These are phyloP conservation scores for Botrytis deweyae DNA, from an alignment of 2,329 filamentous ascomycete species.

Conservation along the genomic window DNA sequence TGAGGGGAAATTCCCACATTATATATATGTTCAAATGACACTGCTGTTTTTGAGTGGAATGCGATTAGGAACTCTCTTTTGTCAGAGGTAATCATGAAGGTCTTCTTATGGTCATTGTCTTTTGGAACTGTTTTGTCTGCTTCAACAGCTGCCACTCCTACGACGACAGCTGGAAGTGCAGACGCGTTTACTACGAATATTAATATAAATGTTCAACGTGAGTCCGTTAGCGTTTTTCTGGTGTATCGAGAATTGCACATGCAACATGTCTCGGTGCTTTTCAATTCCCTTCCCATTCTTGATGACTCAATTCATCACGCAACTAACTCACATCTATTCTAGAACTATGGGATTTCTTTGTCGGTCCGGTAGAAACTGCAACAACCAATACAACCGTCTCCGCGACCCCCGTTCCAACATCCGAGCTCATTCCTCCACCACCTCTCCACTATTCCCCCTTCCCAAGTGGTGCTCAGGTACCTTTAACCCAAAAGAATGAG, in stretches of 20 bases:
- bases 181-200: constrained; percentile 27
- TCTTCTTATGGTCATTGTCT: constrained; percentile 10
- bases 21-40: background rate
- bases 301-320: background rate
- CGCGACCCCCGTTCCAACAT: constrained; percentile 32
- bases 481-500: constrained; percentile 27
- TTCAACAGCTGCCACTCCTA: constrained; percentile 2
- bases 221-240: background rate
- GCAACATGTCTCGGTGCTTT: background rate
- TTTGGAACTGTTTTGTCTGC: background rate
- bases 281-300: background rate
- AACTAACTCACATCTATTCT: background rate
- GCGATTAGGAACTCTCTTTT: background rate
- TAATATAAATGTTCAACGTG: constrained; percentile 26
- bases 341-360: constrained; percentile 32
- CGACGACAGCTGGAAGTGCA: constrained; percentile 23
- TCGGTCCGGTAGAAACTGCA: constrained; percentile 32
- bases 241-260: background rate
- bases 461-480: constrained; percentile 26
- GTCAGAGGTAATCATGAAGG: constrained; percentile 10
- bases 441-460: constrained; percentile 29
- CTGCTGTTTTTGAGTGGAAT: background rate
- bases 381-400: constrained; percentile 31
- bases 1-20: background rate
- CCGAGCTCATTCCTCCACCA: constrained; percentile 33